Evolutionary conservation across 164 flowering plant species (phyloP).

Genomic region (Paratinospora sagittata): DNA sequence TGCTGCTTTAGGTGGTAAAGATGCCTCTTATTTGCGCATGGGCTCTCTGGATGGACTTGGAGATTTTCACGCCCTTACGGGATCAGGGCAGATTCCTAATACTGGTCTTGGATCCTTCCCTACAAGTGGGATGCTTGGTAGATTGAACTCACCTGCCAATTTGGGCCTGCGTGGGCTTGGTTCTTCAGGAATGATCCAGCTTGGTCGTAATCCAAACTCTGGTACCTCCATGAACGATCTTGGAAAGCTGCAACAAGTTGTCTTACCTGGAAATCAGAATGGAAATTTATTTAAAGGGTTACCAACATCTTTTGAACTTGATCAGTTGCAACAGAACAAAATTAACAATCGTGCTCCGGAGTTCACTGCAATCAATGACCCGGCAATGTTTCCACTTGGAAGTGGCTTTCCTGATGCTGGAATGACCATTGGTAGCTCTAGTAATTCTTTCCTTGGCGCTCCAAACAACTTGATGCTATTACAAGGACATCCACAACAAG

Average conservation of each 20-base stretch:
- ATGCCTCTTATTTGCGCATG: constrained; percentile 48
- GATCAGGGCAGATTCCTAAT: constrained; percentile 48
- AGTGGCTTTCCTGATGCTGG: constrained; percentile 32
- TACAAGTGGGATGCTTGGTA: constrained; percentile 50
- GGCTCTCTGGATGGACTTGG: constrained; percentile 50
- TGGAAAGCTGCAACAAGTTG: constrained; percentile 31
- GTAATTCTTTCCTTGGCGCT: constrained; percentile 27
- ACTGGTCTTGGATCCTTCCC: constrained; percentile 32
- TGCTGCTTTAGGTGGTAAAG: constrained; percentile 51
- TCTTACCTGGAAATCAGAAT: constrained; percentile 38
- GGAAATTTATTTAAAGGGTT: constrained; percentile 49
- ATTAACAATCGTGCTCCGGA: constrained; percentile 20
- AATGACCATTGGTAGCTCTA: constrained; percentile 21
- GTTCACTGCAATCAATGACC: constrained; percentile 23
- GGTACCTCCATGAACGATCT: constrained; percentile 29
- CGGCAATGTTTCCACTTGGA: constrained; percentile 24
- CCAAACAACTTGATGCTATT: constrained; percentile 32
- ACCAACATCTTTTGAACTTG: constrained; percentile 47
- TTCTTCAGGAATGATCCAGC: constrained; percentile 44
- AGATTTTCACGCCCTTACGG: constrained; percentile 44
- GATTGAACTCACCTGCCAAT: constrained; percentile 50
- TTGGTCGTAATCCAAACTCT: constrained; percentile 34
- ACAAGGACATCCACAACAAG: constrained; percentile 34
- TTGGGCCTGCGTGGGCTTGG: constrained; percentile 40
- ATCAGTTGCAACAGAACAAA: constrained; percentile 37